Conservation (phyloP, 225 moss, liverwort and hornwort genomes). For the Pseudisothecium myosuroides region DNA sequence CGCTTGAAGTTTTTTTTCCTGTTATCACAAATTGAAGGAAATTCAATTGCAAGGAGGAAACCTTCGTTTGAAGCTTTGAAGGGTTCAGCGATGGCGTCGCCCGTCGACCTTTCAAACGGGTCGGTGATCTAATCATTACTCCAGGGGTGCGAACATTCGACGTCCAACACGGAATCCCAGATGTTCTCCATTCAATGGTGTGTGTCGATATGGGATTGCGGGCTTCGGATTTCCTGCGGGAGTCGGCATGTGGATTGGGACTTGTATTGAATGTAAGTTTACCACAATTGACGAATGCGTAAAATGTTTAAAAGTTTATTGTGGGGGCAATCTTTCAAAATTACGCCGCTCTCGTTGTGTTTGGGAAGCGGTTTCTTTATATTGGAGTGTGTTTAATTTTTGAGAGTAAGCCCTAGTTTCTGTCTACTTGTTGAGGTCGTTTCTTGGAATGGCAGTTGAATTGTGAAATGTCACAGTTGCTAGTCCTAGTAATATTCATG, state of each 20-base stretch:
- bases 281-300: not conserved
- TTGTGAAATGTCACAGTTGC: not conserved
- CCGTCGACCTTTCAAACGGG: not conserved
- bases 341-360: not conserved
- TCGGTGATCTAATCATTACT: not conserved
- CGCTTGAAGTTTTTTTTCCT: not conserved
- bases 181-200: not conserved
- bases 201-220: not conserved
- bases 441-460: not conserved
- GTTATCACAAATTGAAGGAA: not conserved
- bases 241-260: not conserved
- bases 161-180: not conserved
- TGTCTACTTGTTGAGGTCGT: not conserved
- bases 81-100: not conserved
- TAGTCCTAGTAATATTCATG: not conserved
- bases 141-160: not conserved
- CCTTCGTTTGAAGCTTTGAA: not conserved
- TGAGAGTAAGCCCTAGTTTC: not conserved
- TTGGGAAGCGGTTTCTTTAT: not conserved
- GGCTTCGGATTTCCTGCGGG: not conserved
- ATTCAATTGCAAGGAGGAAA: not conserved
- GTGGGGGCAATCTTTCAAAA: not conserved
- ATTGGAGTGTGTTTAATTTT: not conserved
- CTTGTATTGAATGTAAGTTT: not conserved
- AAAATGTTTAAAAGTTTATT: not conserved